Conservation (phyloP, 495 filamentous ascomycete species). For the Trichoderma orchidacearum region DNA sequence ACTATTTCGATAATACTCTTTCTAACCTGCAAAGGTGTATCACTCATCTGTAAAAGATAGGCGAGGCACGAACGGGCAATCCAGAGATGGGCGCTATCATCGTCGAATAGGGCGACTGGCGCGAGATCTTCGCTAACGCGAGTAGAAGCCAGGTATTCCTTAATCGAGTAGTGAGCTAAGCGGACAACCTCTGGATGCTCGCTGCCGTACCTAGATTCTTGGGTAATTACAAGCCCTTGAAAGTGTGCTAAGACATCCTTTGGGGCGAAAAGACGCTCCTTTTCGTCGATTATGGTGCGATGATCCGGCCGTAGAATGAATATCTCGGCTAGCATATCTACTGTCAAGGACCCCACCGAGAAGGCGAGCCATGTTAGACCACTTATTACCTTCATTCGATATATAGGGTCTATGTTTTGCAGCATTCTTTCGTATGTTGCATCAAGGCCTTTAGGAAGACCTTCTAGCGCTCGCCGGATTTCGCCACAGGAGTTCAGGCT, state of each 20-base stretch:
- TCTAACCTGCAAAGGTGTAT: too few relatives aligned
- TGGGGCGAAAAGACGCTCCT: not conserved
- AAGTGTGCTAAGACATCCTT: not conserved
- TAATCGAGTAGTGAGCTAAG: constrained; percentile 12
- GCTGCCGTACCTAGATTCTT: not conserved
- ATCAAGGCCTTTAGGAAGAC: constrained; percentile 21
- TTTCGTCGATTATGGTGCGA: not conserved
- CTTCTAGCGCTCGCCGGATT: constrained; percentile 14
- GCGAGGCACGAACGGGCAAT: constrained; percentile 2
- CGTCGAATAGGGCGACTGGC: not conserved
- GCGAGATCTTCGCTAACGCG: not conserved
- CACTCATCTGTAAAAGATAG: not conserved
- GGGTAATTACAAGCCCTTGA: not conserved
- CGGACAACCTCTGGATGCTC: not conserved
- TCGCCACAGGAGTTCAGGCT: constrained; percentile 10
- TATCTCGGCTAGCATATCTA: constrained; percentile 12
- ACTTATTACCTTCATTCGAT: constrained; percentile 9
- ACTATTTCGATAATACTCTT: too few relatives aligned
- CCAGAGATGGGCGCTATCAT: constrained; percentile 2
- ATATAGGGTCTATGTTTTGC: constrained; percentile 10
- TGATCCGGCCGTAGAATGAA: not conserved
- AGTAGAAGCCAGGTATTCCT: constrained; percentile 8
- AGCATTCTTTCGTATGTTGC: constrained; percentile 26
- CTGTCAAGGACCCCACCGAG: constrained; percentile 8
- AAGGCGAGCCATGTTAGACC: constrained; percentile 18